Base-by-base conservation (phyloP, 2,329 filamentous ascomycete genomes). In the Ophiostoma ips region DNA sequence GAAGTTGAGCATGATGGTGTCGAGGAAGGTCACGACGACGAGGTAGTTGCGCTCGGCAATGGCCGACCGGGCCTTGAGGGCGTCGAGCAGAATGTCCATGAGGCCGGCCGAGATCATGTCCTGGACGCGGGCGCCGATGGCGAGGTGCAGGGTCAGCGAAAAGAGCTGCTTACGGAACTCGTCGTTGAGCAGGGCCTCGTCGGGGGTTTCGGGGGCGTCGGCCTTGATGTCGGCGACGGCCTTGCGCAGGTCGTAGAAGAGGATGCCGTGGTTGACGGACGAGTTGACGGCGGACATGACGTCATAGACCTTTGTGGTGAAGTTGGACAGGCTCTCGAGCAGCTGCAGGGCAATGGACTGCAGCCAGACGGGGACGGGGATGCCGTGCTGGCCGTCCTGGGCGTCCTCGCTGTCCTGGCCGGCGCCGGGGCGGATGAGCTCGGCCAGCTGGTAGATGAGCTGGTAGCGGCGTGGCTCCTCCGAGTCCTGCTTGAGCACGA, bases 221-320 rank as follows among this genome's bases (percentile, higher is more conserved):
- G 15, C 9, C 51, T 75, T 79, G 68, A 98, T 83, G 55, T 88
- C 85, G 16, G 83, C 82, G 51, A 96, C 85, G 10, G 88, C 86
- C 65, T 94, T 95, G 50, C 90, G 79, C 46, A 95, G 83, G 57
- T 95, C 77, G 60, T 95, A 96, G 57, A 96, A 83, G 41, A 99
- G 73, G 30, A 96, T 84, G 13, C 92, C 94, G 59, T 98, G 94
- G 59, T 94, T 96, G 35, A 96, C 90, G 58, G 90, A 95, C 49
- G 94, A 87, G 60, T 88, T 94, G 38, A 99, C 71, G n/a, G 92
- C 88, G 38, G 87, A 81, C 55, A 88, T 81, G 21, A 98, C 83
- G 62, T 98, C 92, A 33, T 79, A 71, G 30, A 83, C 77, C 60
- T 87, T 89, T 51, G 75, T 70, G 58, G 84, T 83, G 62, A 87